Evolutionary conservation across 495 filamentous ascomycete species (phyloP).

Genomic region (Aspergillus steynii): DNA sequence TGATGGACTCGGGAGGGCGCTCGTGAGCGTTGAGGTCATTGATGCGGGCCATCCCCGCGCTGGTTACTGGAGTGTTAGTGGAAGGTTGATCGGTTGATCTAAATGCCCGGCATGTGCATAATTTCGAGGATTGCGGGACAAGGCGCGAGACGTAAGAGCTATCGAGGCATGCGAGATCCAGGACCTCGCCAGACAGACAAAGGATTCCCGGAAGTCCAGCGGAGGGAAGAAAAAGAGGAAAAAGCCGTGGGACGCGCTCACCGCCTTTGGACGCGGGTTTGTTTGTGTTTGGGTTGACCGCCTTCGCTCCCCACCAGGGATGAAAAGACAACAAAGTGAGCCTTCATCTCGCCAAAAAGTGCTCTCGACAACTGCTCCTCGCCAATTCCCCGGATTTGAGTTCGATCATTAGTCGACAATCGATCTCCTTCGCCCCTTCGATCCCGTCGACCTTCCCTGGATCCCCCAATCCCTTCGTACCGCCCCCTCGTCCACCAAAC

Average conservation of each 20-base stretch:
- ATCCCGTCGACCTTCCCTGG: slow-evolving; percentile 1
- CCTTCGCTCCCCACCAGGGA: slow-evolving; percentile 28
- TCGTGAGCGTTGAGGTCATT: slow-evolving; percentile 66
- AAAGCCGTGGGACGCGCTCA: slow-evolving; percentile 25
- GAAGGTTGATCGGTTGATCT: not conserved
- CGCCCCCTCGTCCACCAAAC: not conserved
- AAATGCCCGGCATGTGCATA: not conserved
- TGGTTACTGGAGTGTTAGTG: not conserved
- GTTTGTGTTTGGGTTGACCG: slow-evolving; percentile 36
- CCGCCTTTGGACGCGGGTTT: slow-evolving; percentile 42
- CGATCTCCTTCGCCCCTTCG: slow-evolving; percentile 4
- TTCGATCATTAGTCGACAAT: slow-evolving; percentile 12
- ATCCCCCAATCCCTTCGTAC: not conserved
- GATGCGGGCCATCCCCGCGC: slow-evolving; percentile 36
- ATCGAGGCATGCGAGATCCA: not conserved
- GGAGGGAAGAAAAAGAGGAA: not conserved
- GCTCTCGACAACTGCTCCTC: slow-evolving; percentile 5
- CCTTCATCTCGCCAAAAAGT: slow-evolving; percentile 11
- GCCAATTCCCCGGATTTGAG: slow-evolving; percentile 17
- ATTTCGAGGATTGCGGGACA: not conserved
- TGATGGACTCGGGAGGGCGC: slow-evolving; percentile 65
- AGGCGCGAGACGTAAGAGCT: not conserved
- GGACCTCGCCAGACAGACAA: too few species aligned
- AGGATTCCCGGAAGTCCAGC: too few species aligned
- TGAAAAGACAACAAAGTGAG: slow-evolving; percentile 19